Base-by-base conservation (phyloP, 768 basidiomycete species). In the Hypholoma sublateritium region DNA sequence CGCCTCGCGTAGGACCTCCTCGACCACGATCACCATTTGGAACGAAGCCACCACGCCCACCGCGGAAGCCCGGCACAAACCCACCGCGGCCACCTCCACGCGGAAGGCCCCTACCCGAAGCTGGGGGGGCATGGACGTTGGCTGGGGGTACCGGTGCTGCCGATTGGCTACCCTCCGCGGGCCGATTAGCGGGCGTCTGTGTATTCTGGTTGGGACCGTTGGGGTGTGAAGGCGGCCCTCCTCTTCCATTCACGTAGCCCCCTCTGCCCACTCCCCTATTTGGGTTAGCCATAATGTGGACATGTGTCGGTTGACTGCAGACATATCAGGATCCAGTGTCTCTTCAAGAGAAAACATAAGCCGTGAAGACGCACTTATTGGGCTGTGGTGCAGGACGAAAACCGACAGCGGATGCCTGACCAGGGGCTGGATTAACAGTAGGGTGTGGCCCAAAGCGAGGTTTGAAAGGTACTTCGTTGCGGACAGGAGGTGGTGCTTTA, bases 201-300 rank as follows among this genome's bases (percentile, higher is more conserved):
- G 56, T 35, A 34, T 50, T 35, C 53, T 61, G 58, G 24, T 60
- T 54, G 11, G 28, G 28, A 32, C 28, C 28, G 6, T 5, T 7
- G 28, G 60, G 45, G 43, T 57, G 60, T 43, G 60, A 51, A 60
- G 66, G 64, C 37, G 69, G 62, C 0, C 68, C 70, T 16, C 73
- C 74, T 35, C 74, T 72, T 24, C 68, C 73, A 62, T 77, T 72
- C 5, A 60, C 59, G 52, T 62, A 59, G 1, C 65, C 67, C 5
- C 74, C 74, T 28, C 67, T 65, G 21, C 72, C 72, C 42, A 79
- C 72, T 39, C 80, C 79, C 52, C 83, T 77, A 67, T 88, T 86
- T 0, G 91, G 91, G 64, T 93, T 93, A 13, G 81, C 69, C 87
- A 92, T 89, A 54, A 93, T 92, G 34, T 83, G 80, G 14, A 91